phyloP scores from a whole-genome alignment of 2,329 filamentous ascomycete species.

The Penicillium decumbens region DNA sequence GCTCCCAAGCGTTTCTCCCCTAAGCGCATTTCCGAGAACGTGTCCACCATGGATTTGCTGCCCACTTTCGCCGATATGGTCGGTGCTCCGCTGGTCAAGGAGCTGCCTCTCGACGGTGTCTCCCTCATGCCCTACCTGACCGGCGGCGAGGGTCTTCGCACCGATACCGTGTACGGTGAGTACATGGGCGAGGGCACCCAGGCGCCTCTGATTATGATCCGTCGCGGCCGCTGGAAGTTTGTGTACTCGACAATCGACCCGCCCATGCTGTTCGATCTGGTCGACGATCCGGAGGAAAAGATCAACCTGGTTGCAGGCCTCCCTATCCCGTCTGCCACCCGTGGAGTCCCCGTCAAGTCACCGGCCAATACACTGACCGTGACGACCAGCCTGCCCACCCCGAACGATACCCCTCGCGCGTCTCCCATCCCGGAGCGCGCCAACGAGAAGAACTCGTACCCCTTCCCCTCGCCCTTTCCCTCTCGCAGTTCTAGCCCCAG shows the following conservation, averaged over 20 bases:
- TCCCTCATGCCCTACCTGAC: constrained; percentile 73
- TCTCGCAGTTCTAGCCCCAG: constrained; percentile 39
- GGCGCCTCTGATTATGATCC: constrained; percentile 89
- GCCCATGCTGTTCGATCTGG: constrained; percentile 77
- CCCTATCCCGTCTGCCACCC: constrained; percentile 17
- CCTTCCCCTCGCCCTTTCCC: constrained; percentile 35
- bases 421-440: constrained; percentile 26
- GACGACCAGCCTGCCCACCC: constrained; percentile 29
- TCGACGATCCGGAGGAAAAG: constrained; percentile 70
- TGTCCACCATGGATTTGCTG: constrained; percentile 85
- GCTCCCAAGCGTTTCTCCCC: constrained; percentile 71
- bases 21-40: constrained; percentile 73
- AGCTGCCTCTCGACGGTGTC: constrained; percentile 78
- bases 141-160: constrained; percentile 51
- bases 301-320: constrained; percentile 56
- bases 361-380: constrained; percentile 23
- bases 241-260: constrained; percentile 79
- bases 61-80: constrained; percentile 83
- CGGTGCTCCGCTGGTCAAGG: constrained; percentile 62
- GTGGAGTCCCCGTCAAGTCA: constrained; percentile 39
- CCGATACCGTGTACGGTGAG: constrained; percentile 88
- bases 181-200: constrained; percentile 93
- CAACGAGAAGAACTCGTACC: constrained; percentile 13
- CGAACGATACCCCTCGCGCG: constrained; percentile 28
- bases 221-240: constrained; percentile 84